Base-by-base conservation (phyloP, 2,329 filamentous ascomycete genomes). In the Teratosphaeria pseudoeucalypti region DNA sequence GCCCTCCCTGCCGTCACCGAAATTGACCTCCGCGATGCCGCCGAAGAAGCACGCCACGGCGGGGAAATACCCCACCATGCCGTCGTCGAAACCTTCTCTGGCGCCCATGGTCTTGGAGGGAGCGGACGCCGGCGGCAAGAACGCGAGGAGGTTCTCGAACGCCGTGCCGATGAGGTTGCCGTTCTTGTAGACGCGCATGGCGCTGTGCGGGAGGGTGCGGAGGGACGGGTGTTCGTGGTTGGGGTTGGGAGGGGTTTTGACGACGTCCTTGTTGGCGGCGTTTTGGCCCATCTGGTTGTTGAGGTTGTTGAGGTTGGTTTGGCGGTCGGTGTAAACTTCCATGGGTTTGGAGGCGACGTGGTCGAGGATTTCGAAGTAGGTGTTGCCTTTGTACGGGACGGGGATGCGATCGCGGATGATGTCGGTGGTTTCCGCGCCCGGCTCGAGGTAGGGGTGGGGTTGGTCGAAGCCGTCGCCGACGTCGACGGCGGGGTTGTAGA, bases 341-440 rank as follows among this genome's bases (percentile, higher is more conserved):
- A 97, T 84, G 65, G 95, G 88, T 71, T 95, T 95, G 11, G 87
- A 88, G 0, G 89, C 81, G 66, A 92, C 89, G 72, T 95, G 95
- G 71, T 95, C 91, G 64, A 91, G 88, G 71, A 90, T 88, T 75
- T 97, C 92, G 73, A 96, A 96, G 76, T 95, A 96, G 57, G 92
- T 88, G 72, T 95, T 90, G 52, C 88, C 85, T 74, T 96, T 96
- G 78, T 95, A 95, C 10, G 92, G 86, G 65, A 97, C 95, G 0
- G 94, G 92, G 53, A 96, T 90, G 55, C 94, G 89, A 73, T 99
- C 95, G 63, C 95, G 90, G 61, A 99, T 89, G 63, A 97, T 88
- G 72, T 97, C 94, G 16, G 84, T 77, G 27, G 34, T 26, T 0
- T 81, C 79, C 14, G 61, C 63, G 19, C 70, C 67, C 2, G 78